These are phyloP conservation scores for Fusarium pseudograminearum DNA, from an alignment of 2,329 filamentous ascomycete genomes.

Conservation along the genomic window DNA sequence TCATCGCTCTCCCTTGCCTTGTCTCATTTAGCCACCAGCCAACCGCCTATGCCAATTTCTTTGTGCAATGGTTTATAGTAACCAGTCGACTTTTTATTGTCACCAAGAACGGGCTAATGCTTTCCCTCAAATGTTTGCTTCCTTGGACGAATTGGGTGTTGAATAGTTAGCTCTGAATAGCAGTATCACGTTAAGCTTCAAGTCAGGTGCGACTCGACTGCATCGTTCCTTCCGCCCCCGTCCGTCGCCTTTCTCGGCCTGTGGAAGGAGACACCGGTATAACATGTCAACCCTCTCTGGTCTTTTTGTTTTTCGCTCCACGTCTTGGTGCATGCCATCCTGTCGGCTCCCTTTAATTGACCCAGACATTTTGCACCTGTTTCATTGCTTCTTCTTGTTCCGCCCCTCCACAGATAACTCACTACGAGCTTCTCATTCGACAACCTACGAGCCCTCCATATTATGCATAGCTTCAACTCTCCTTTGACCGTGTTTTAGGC, in stretches of 20 bases:
- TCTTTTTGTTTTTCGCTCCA: background rate
- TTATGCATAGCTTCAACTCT: background rate
- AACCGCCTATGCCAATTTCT: background rate
- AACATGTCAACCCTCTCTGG: background rate
- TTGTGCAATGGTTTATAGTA: background rate
- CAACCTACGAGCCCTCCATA: background rate
- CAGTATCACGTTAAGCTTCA: conserved; percentile 7
- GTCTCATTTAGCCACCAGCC: background rate
- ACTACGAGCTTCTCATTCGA: background rate
- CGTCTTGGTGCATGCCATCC: background rate
- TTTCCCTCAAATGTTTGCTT: background rate
- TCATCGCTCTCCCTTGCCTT: conserved; percentile 2
- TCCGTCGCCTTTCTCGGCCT: background rate
- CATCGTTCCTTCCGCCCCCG: background rate
- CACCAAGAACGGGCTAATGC: background rate
- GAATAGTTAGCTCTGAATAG: conserved; percentile 1
- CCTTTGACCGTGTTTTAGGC: background rate
- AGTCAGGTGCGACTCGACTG: background rate
- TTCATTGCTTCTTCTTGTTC: background rate
- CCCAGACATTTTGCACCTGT: background rate
- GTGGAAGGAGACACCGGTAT: background rate
- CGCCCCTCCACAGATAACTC: background rate
- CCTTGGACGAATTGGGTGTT: background rate
- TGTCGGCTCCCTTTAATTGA: background rate
- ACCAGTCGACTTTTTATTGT: background rate